Evolutionary conservation across 169 alveolate genomes (phyloP), one percentile per base, ranked within the genome.

Genomic region (Plasmodium gonderi): DNA sequence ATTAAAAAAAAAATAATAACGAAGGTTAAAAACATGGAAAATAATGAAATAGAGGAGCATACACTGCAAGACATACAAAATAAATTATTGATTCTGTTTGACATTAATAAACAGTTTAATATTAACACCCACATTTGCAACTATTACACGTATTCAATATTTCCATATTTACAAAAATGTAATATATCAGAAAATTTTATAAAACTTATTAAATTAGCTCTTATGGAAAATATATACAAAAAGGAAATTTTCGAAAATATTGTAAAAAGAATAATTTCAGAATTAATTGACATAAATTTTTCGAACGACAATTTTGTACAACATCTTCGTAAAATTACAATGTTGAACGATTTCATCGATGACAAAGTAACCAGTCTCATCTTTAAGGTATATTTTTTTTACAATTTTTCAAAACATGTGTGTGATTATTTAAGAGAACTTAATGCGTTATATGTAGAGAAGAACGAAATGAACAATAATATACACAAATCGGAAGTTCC

Each of bases 81-180:
- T 5, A 85, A 85, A 76, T 44, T 85, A 85, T 60, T 23, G 11
- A 75, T 85, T 74, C 45, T 85, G 79, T 75, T 38, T 85, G 89
- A 85, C 8, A 85, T 85, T 49, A 85, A 85, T 26, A 85, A 75
- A 60, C 92, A 85, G 38, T 85, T 74, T 74, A 77, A 85, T 64
- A 75, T 85, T 54, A 31, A 33, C 67, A 14, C 83, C n/a, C 23
- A 20, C 45, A 74, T 85, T 54, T 51, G 68, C 17, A 47, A 78
- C 0, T 85, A 74, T 45, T 85, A 75, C 68, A 75, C 78, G 29
- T 29, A 85, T 75, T 51, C 17, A 11, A 26, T 85, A 49, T 74
- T 29, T 42, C 40, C n/a, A 42, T 75, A 74, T 85, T 54, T 85
- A 31, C 68, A 75, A 51, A 54, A 74, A 36, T 72, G 9, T 38